Percentiles rank a stretch among this genome's conserved stretches.
phyloP scores from a whole-genome alignment of 2,329 filamentous ascomycete species.

The Albifimbria verrucaria region DNA sequence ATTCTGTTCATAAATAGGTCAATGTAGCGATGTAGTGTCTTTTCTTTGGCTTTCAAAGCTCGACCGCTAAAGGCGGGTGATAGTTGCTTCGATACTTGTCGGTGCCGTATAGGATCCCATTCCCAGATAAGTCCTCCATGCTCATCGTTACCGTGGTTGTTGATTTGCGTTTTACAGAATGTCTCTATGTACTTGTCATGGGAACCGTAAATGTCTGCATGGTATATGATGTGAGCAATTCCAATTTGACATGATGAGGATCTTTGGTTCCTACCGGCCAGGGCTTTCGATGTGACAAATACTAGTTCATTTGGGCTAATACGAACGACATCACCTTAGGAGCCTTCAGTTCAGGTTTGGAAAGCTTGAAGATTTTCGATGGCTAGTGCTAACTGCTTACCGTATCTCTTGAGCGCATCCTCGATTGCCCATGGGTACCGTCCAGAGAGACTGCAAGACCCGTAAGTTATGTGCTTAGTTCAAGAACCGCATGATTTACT shows the following conservation, averaged over 20 bases:
- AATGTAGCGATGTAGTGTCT: slow-evolving; percentile 1
- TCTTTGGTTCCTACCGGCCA: slow-evolving; percentile 1
- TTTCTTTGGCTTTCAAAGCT: background rate
- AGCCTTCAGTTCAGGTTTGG: background rate
- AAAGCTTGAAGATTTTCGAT: background rate
- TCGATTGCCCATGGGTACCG: slow-evolving; percentile 2
- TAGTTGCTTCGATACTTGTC: slow-evolving; percentile 1
- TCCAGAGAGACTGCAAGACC: background rate
- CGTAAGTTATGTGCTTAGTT: too few relatives aligned
- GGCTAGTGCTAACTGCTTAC: background rate
- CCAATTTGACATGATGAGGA: background rate
- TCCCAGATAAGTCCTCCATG: slow-evolving; percentile 1
- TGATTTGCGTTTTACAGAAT: background rate
- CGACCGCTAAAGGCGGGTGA: slow-evolving; percentile 3
- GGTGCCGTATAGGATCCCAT: slow-evolving; percentile 1
- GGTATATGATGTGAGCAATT: background rate
- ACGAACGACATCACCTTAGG: slow-evolving; percentile 5
- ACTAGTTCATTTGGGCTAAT: slow-evolving; percentile 12
- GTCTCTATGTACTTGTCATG: slow-evolving; percentile 2
- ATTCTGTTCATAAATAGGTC: slow-evolving; percentile 4
- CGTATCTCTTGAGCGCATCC: background rate
- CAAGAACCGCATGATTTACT: too few relatives aligned
- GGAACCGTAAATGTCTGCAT: slow-evolving; percentile 2
- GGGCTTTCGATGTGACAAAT: slow-evolving; percentile 8
- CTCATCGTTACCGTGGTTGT: background rate